A percentile compares a stretch with the other conserved stretches of the same genome.
phyloP scores from a whole-genome alignment of 805 yeast genomes.

The Candida corydali region DNA sequence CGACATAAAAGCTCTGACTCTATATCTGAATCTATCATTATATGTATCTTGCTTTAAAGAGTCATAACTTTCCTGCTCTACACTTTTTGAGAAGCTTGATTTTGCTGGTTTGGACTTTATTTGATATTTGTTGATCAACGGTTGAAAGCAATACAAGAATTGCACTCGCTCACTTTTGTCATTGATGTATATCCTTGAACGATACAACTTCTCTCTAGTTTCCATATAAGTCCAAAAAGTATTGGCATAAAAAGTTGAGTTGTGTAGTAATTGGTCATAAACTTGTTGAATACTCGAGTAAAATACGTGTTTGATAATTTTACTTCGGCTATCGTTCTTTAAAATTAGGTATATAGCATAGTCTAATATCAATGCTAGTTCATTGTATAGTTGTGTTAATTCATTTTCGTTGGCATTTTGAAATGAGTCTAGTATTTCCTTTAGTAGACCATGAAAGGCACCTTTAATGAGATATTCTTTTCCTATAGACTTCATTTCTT shows the following conservation, averaged over 20 bases:
- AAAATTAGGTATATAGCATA: constrained; percentile 17
- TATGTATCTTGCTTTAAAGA: constrained; percentile 35
- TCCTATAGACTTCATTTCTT: constrained; percentile 16
- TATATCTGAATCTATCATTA: constrained; percentile 33
- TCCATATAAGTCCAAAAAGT: constrained; percentile 38
- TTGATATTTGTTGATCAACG: constrained; percentile 28
- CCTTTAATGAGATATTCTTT: constrained; percentile 17
- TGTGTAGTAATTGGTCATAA: constrained; percentile 19
- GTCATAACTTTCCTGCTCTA: constrained; percentile 18
- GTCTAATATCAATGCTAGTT: constrained; percentile 24
- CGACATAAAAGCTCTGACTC: constrained; percentile 32
- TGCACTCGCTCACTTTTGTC: constrained; percentile 34
- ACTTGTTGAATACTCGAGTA: constrained; percentile 21
- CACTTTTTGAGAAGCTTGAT: background rate
- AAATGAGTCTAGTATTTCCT: constrained; percentile 6
- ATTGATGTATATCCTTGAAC: constrained; percentile 22
- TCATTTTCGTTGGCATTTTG: background rate
- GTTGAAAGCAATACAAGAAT: constrained; percentile 36
- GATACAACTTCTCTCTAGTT: constrained; percentile 21
- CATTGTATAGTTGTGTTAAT: constrained; percentile 5
- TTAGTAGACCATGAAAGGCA: constrained; percentile 22
- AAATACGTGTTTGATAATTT: constrained; percentile 19
- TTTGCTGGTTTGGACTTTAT: constrained; percentile 8
- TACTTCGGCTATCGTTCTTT: constrained; percentile 5
- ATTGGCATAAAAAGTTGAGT: constrained; percentile 18